Percentiles rank a stretch among this genome's conserved stretches.
Conservation (phyloP, 108 stramenopile species). For the Stephanodiscus triporus region DNA sequence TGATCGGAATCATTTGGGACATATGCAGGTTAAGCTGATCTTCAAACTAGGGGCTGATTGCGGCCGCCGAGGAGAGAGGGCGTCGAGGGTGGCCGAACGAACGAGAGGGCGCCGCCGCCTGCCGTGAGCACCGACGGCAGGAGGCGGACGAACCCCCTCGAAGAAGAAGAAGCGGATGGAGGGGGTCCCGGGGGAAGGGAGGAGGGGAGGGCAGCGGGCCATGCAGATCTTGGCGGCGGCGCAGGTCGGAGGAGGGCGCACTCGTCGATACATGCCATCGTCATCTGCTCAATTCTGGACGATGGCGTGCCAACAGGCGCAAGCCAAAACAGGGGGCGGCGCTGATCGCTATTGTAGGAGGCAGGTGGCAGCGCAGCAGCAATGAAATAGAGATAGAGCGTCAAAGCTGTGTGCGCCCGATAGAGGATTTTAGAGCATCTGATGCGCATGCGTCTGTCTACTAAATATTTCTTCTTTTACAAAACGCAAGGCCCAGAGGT, state of each 20-base stretch:
- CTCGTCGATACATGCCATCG: constrained; percentile 27
- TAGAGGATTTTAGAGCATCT: too few relatives aligned
- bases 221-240: constrained; percentile 75
- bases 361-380: too few relatives aligned
- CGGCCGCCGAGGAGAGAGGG: too few relatives aligned
- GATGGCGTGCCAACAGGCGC: constrained; percentile 82
- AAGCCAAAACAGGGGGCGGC: constrained; percentile 60
- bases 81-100: constrained; percentile 32
- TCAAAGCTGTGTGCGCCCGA: too few relatives aligned
- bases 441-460: too few relatives aligned
- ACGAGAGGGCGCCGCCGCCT: constrained; percentile 29
- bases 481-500: too few relatives aligned
- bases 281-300: constrained; percentile 85
- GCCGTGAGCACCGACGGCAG: constrained; percentile 33
- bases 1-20: too few relatives aligned
- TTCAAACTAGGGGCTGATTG: too few relatives aligned
- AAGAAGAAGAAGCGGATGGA: too few relatives aligned
- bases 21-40: too few relatives aligned
- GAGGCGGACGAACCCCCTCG: constrained; percentile 54
- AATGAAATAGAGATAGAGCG: too few relatives aligned
- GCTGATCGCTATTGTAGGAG: constrained; percentile 21
- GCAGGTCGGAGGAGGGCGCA: constrained; percentile 54
- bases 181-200: constrained; percentile 36
- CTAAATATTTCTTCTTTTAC: too few relatives aligned
- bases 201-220: constrained; percentile 71